Conservation (phyloP, 176 grass and related monocot genomes). For the Oryza australiensis region DNA sequence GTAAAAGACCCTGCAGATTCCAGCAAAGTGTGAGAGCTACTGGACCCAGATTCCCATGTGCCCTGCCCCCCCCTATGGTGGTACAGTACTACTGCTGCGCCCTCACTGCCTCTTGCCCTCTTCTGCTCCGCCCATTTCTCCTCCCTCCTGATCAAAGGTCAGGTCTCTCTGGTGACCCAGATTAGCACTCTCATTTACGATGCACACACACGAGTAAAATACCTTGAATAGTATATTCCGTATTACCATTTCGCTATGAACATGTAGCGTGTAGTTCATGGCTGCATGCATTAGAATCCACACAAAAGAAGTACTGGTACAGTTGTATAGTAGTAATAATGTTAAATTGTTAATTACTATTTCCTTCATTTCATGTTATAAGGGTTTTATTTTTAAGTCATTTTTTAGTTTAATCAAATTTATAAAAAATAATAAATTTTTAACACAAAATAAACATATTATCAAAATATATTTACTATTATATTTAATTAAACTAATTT, state of each 20-base stretch:
- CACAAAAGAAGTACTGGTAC: not conserved
- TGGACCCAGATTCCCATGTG: slow-evolving; percentile 67
- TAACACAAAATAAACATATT: too few species aligned
- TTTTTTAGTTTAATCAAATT: too few species aligned
- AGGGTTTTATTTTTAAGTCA: too few species aligned
- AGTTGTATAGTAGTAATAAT: not conserved
- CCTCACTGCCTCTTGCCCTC: not conserved
- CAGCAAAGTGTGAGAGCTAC: slow-evolving; percentile 48
- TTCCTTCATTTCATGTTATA: too few species aligned
- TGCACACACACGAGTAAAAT: not conserved
- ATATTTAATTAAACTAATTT: too few species aligned
- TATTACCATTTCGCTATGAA: not conserved
- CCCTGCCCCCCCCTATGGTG: slow-evolving; percentile 18
- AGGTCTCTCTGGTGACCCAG: not conserved
- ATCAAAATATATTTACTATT: too few species aligned
- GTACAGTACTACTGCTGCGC: slow-evolving; percentile 26
- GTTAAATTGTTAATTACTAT: too few species aligned
- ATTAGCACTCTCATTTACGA: not conserved
- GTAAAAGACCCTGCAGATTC: slow-evolving; percentile 58
- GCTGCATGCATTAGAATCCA: not conserved
- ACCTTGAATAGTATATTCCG: not conserved
- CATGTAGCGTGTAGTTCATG: not conserved
- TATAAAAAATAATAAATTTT: too few species aligned
- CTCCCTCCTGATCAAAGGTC: not conserved
- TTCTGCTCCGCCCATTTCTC: not conserved